Base-by-base conservation (phyloP, 345 rosid genomes). In the Dimocarpus longan region DNA sequence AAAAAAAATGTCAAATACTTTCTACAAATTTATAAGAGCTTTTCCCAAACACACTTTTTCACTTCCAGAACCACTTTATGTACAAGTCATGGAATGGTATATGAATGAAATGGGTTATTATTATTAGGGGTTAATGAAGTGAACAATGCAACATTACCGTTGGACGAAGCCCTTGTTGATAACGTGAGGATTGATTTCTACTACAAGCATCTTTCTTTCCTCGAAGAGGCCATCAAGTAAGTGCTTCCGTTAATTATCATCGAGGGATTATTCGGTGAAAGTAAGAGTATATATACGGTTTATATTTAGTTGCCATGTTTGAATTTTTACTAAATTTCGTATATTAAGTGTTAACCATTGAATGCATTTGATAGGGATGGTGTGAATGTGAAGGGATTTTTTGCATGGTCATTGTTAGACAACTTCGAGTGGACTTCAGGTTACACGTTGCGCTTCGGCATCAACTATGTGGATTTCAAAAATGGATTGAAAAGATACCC, bases 361-460 rank as follows among this genome's bases (percentile, higher is more conserved):
- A 16, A 54, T 16, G 59, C 6, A 60, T 44, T 46, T 52, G 70
- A 81, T 77, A 73, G 83, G 70, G 66, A 85, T 43, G 82, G 84
- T 0, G 86, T 80, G 52, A 82, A 60, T 26, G 60, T 87, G 66
- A 85, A 86, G 68, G 91, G 91, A n/a, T 87, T 85, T 77, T 87
- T 79, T 57, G 84, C 85, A 37, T 88, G 91, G 93, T 82, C 93
- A 9, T 82, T 90, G 80, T 65, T 86, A 78, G 91, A 90, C 80
- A 85, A 88, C 76, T 90, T 83, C 28, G 87, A 90, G 70, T 90
- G 91, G 90, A 56, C 9, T 13, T 50, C 5, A 64, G 91, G 91
- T 9, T 90, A 83, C 50, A 85, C 79, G 0, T 69, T 79, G 0
- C 63, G 87, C 21, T 88, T 87, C 13, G 90, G 90, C 42, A 82